Conservation (phyloP, 2,329 filamentous ascomycete genomes). For the Monilinia polystroma region DNA sequence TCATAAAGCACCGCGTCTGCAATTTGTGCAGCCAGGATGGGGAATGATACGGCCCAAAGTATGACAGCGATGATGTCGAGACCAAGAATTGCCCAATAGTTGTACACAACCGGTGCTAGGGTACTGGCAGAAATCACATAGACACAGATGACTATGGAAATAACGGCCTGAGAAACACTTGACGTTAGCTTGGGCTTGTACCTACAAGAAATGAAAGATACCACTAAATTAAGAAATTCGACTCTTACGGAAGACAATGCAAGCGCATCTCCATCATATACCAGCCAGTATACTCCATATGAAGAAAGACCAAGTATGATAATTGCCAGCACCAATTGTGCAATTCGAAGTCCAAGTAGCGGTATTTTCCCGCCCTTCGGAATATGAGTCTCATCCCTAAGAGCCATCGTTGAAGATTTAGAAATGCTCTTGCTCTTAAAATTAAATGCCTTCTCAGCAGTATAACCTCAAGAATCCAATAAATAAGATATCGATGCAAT, state of each 20-base stretch:
- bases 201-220: not conserved
- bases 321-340: conserved; percentile 14
- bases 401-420: not conserved
- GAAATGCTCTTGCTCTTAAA: not conserved
- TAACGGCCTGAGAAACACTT: not conserved
- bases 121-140: conserved; percentile 13
- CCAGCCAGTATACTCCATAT: conserved; percentile 8
- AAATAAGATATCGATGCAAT: not conserved
- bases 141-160: conserved; percentile 11
- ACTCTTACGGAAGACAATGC: conserved; percentile 17
- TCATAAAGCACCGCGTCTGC: not conserved
- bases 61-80: conserved; percentile 14
- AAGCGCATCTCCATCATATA: conserved; percentile 13
- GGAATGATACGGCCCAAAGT: conserved; percentile 14
- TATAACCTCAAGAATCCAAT: not conserved
- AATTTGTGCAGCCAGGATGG: conserved; percentile 9
- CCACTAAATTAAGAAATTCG: not conserved
- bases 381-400: conserved; percentile 3
- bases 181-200: not conserved
- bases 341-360: conserved; percentile 11
- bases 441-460: not conserved
- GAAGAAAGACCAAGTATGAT: conserved; percentile 11
- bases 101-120: not conserved
- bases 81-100: conserved; percentile 20
- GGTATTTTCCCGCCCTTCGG: not conserved